Base-by-base conservation (phyloP, 2,329 filamentous ascomycete species). In the Penicillium paneum region DNA sequence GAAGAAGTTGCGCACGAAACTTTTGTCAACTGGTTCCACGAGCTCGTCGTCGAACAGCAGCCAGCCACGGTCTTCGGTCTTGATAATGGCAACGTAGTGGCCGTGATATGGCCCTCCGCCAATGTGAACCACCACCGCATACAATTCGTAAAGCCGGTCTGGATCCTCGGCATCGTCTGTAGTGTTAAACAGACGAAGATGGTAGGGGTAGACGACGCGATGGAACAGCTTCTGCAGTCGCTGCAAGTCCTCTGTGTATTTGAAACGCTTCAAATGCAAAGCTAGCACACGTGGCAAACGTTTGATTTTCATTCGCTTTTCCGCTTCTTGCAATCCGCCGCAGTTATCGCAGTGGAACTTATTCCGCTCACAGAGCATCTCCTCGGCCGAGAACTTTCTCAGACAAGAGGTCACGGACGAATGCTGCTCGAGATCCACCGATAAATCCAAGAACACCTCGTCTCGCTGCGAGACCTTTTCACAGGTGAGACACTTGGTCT, bases 241-340 rank as follows among this genome's bases (percentile, higher is more conserved):
- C 62, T 92, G 94, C 68, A 95, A 84, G 71, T 97, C 93, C 70
- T 97, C 94, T 2, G 93, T 97, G 70, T 97, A 99, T 76, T 97
- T 97, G 80, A 99, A 99, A 53, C 94, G 85, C 76, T 99, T 99
- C 59, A 99, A 76, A 70, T 99, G 94, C 54, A 99, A 78, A 5
- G 94, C 92, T 60, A 99, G 76, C 56, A 99, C 91, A 68, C 90
- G 91, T 4, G 94, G 94, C 68, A 97, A 77, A 49, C 90, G 85
- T 78, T 99, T 97, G 64, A 99, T 93, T 79, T 97, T 99, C 94
- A 99, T 99, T 60, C 94, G 85, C 79, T 97, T 99, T 74, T 99
- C 94, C 0, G 94, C 94, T 75, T 99, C 94, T 74, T 99, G 94
- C 52, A 99, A 78, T 3, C 94, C 94, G 49, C 94, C 94, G 64